Conservation (phyloP, 345 rosid species). For the Euphorbia tirucalli region DNA sequence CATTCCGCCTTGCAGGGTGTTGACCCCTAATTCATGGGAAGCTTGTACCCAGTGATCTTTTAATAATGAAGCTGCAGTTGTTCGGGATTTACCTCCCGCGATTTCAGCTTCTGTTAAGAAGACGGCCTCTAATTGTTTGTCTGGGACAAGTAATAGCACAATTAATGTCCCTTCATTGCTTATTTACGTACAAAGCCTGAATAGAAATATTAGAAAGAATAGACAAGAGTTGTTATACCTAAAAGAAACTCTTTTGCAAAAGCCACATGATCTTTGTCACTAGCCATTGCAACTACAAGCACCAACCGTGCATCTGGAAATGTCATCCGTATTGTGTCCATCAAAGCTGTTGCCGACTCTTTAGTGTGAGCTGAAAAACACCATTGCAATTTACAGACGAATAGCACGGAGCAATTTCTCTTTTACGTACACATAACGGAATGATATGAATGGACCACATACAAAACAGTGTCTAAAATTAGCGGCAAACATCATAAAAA, state of each 20-base stretch:
- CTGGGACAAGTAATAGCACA: conserved; percentile 28
- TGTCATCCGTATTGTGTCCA: conserved; percentile 49
- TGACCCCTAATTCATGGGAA: conserved; percentile 45
- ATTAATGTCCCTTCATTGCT: neutral
- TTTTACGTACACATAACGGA: too few species aligned
- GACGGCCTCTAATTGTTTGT: conserved; percentile 52
- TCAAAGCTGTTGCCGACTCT: conserved; percentile 82
- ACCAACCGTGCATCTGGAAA: conserved; percentile 55
- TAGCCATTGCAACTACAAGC: conserved; percentile 84
- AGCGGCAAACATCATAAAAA: neutral
- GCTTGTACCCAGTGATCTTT: conserved; percentile 70
- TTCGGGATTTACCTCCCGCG: conserved; percentile 65
- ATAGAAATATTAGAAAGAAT: neutral
- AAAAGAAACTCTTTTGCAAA: conserved; percentile 82
- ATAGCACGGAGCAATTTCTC: neutral
- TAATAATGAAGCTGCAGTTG: conserved; percentile 48
- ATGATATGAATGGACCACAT: neutral
- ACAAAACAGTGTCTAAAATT: neutral
- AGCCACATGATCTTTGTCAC: conserved; percentile 78
- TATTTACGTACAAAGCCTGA: too few species aligned
- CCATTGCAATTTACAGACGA: neutral
- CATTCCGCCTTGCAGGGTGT: conserved; percentile 30
- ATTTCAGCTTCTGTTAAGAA: conserved; percentile 68
- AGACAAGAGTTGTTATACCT: conserved; percentile 33
- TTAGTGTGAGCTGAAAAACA: conserved; percentile 72